Evolutionary conservation across 78 protist genomes (phyloP).

Genomic region (Dictyostelium firmibasis): DNA sequence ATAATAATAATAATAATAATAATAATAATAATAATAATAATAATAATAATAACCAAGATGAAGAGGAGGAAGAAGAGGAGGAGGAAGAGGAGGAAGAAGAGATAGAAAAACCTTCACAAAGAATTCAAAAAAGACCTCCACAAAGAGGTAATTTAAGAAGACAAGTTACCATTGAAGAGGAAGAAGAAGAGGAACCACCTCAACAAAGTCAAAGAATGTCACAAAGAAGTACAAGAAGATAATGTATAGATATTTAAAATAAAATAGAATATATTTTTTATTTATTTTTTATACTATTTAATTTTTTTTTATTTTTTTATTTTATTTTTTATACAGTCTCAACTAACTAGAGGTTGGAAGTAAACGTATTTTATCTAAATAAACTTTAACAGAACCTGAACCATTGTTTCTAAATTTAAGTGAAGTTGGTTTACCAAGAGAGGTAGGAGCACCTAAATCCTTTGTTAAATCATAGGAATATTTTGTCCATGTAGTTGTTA

Average conservation of each 20-base stretch:
- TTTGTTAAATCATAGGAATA: not conserved
- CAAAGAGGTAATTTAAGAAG: not conserved
- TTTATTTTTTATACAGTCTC: not conserved
- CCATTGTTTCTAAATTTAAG: slow-evolving; percentile 54
- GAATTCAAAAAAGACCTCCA: not conserved
- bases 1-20: not conserved
- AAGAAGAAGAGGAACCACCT: not conserved
- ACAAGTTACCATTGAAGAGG: not conserved
- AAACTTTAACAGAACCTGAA: not conserved
- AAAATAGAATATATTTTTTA: not conserved
- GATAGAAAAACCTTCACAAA: not conserved
- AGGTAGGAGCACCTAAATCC: slow-evolving; percentile 44
- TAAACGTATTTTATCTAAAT: slow-evolving; percentile 44
- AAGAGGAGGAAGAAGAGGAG: not conserved
- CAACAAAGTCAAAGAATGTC: not conserved
- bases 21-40: not conserved
- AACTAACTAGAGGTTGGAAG: not conserved
- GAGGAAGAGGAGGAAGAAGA: not conserved
- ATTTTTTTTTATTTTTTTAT: not conserved
- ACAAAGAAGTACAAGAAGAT: not conserved
- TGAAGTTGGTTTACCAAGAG: slow-evolving; percentile 50
- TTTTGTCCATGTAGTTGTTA: slow-evolving; percentile 36
- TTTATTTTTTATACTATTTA: not conserved
- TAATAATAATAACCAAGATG: not conserved
- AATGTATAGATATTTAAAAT: not conserved